These are phyloP conservation scores for Chernovozyma aurita DNA, from an alignment of 1,139 yeast species.

Conservation along the genomic window DNA sequence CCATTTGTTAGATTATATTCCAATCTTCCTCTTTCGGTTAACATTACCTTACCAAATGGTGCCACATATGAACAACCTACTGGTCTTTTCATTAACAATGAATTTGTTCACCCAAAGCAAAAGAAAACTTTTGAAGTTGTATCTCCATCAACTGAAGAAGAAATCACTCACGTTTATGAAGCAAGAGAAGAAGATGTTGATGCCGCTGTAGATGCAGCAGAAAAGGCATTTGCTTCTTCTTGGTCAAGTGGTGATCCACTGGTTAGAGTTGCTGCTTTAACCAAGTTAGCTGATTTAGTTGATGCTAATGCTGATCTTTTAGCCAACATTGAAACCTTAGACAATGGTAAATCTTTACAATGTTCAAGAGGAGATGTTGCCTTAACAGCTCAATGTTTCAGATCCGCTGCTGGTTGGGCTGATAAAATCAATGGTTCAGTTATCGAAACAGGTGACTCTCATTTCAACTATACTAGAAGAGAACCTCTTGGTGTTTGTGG, in stretches of 20 bases:
- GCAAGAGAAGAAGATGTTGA: conserved; percentile 72
- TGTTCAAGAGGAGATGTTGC: conserved; percentile 53
- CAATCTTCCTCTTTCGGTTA: conserved; percentile 39
- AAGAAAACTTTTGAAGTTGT: conserved; percentile 60
- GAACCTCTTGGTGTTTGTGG: conserved; percentile 83
- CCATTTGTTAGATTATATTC: conserved; percentile 11
- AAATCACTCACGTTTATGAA: conserved; percentile 60
- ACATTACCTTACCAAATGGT: conserved; percentile 61
- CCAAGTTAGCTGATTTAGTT: conserved; percentile 60
- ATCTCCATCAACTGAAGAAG: conserved; percentile 66
- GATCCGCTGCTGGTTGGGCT: conserved; percentile 82
- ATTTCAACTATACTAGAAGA: conserved; percentile 53
- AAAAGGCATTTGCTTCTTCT: conserved; percentile 51
- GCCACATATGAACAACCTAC: conserved; percentile 55
- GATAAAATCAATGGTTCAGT: conserved; percentile 71
- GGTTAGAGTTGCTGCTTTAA: conserved; percentile 48
- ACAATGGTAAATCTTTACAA: conserved; percentile 72
- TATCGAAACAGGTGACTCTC: conserved; percentile 57
- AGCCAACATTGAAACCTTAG: conserved; percentile 70
- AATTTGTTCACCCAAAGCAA: conserved; percentile 26
- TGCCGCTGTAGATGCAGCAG: conserved; percentile 75
- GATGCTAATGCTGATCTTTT: conserved; percentile 56
- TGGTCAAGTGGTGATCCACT: conserved; percentile 38
- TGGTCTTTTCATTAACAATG: conserved; percentile 60
- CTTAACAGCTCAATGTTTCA: conserved; percentile 57